Percentiles rank a stretch among this genome's conserved stretches.
Evolutionary conservation across 352 stramenopile species (phyloP).

Genomic region (Pythium guiyangense): DNA sequence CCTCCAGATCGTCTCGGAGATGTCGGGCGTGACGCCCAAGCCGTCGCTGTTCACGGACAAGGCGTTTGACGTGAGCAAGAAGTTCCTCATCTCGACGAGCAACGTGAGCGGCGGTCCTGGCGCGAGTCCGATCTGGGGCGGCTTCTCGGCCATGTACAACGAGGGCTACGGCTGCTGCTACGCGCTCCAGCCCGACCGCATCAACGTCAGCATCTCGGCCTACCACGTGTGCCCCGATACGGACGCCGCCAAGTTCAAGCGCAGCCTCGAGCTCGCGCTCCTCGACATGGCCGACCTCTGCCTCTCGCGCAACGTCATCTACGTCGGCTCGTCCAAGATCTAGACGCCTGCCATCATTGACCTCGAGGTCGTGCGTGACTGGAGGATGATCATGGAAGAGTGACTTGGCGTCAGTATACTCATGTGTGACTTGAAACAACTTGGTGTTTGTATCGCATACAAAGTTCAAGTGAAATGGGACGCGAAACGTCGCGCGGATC

Average conservation of each 20-base stretch:
- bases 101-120: constrained; percentile 93
- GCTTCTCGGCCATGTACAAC: constrained; percentile 94
- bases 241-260: constrained; percentile 83
- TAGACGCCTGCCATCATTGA: too few species aligned
- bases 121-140: constrained; percentile 94
- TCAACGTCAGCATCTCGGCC: constrained; percentile 95
- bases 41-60: constrained; percentile 93
- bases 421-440: too few species aligned
- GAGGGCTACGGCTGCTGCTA: constrained; percentile 96
- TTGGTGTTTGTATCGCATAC: too few species aligned
- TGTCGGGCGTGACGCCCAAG: constrained; percentile 83
- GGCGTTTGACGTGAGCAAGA: constrained; percentile 91
- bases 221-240: constrained; percentile 82
- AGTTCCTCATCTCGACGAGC: constrained; percentile 94
- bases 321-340: constrained; percentile 86
- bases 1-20: constrained; percentile 91
- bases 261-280: constrained; percentile 91
- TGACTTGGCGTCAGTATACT: too few species aligned
- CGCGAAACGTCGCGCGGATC: constrained; percentile 26
- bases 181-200: constrained; percentile 91
- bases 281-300: constrained; percentile 95
- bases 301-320: constrained; percentile 86
- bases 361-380: too few species aligned
- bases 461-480: neutral
- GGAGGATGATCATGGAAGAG: too few species aligned